Percentiles rank a stretch among this genome's conserved stretches.
Conservation (phyloP, 495 filamentous ascomycete genomes). For the Rhypophila decipiens region DNA sequence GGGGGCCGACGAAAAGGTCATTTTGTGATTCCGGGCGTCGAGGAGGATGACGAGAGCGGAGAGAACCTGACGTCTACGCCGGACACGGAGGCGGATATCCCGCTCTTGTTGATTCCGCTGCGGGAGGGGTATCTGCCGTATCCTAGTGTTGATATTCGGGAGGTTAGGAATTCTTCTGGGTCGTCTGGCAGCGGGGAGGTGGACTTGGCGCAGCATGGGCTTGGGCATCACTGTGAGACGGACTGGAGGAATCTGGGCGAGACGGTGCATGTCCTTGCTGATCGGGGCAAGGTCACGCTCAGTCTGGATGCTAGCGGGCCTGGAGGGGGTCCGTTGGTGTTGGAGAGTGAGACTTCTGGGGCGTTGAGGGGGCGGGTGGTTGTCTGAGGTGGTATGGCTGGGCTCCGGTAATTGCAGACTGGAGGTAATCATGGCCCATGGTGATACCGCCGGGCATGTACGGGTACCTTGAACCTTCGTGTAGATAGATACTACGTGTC, state of each 20-base stretch:
- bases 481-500: background rate
- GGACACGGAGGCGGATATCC: constrained; percentile 43
- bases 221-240: constrained; percentile 56
- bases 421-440: no score
- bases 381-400: background rate
- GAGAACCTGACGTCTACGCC: constrained; percentile 36
- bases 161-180: constrained; percentile 37
- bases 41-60: constrained; percentile 27
- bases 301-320: constrained; percentile 61
- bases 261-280: constrained; percentile 67
- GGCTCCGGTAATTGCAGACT: background rate
- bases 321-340: constrained; percentile 55
- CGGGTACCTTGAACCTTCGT: background rate
- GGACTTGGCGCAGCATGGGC: constrained; percentile 1
- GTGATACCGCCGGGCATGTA: no score
- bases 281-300: constrained; percentile 70
- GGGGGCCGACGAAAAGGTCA: constrained; percentile 74
- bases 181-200: constrained; percentile 13
- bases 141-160: constrained; percentile 73
- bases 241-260: constrained; percentile 73
- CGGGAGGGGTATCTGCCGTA: constrained; percentile 66
- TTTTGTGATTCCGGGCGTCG: constrained; percentile 53
- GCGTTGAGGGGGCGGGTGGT: constrained; percentile 34
- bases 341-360: constrained; percentile 44
- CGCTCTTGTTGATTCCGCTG: constrained; percentile 71